Evolutionary conservation across 352 stramenopile genomes (phyloP).

Genomic region (Globisporangium echinulatum): DNA sequence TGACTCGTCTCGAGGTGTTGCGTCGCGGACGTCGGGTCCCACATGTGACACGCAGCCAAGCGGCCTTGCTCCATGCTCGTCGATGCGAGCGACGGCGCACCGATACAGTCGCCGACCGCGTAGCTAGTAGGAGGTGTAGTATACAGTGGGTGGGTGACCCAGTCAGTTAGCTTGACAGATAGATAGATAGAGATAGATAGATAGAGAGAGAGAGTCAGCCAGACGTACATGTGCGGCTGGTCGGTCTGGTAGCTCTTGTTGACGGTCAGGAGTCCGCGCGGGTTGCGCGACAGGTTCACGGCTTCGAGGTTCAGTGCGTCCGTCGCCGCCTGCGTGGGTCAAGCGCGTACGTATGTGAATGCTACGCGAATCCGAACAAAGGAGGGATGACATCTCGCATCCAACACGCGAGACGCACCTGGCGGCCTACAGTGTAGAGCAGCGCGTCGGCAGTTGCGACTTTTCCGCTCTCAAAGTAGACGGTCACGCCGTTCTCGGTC

Average conservation of each 20-base stretch:
- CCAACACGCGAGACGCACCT: constrained; percentile 18
- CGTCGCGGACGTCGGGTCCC: constrained; percentile 24
- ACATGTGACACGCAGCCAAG: constrained; percentile 84
- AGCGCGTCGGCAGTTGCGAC: constrained; percentile 60
- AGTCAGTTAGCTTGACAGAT: background rate
- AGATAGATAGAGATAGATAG: too few species aligned
- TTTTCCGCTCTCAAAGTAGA: constrained; percentile 76
- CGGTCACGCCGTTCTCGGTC: constrained; percentile 46
- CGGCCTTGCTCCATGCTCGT: constrained; percentile 89
- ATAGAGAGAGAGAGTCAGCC: too few species aligned
- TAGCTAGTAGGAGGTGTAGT: constrained; percentile 33
- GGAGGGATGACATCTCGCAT: too few species aligned
- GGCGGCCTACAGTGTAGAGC: constrained; percentile 76
- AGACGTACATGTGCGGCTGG: constrained; percentile 67
- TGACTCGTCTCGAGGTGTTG: constrained; percentile 54
- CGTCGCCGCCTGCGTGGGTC: constrained; percentile 38
- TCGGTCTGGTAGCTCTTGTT: constrained; percentile 87
- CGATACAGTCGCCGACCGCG: constrained; percentile 86
- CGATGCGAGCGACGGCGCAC: constrained; percentile 77
- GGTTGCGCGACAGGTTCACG: constrained; percentile 70
- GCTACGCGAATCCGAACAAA: too few species aligned
- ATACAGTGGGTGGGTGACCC: background rate
- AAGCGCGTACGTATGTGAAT: background rate
- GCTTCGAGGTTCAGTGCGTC: constrained; percentile 79
- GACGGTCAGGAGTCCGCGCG: constrained; percentile 76